Evolutionary conservation across 495 filamentous ascomycete genomes (phyloP).

Genomic region (Haplographium delicatum): DNA sequence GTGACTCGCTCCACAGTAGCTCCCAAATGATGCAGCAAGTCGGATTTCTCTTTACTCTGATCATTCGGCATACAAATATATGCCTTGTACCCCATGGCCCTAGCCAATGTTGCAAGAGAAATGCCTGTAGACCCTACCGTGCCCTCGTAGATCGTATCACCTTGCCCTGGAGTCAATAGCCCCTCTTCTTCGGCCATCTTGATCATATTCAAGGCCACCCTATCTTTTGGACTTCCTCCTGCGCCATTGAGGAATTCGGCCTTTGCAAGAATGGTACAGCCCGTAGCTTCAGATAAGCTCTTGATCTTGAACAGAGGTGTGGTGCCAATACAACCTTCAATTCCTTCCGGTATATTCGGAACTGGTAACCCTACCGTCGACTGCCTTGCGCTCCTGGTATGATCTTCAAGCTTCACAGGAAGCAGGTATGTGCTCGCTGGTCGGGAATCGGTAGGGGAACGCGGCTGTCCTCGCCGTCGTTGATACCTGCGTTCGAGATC

Average conservation of each 20-base stretch:
- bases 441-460: conserved; percentile 12
- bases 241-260: conserved; percentile 96
- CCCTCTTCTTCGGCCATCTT: conserved; percentile 73
- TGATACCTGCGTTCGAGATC: conserved; percentile 60
- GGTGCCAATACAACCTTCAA: conserved; percentile 91
- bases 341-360: conserved; percentile 49
- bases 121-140: conserved; percentile 94
- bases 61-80: conserved; percentile 98
- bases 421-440: conserved; percentile 17
- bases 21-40: conserved; percentile 82
- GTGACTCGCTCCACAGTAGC: conserved; percentile 84
- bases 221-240: conserved; percentile 93
- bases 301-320: conserved; percentile 87
- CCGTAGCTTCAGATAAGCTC: conserved; percentile 84
- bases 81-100: conserved; percentile 83
- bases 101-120: conserved; percentile 81
- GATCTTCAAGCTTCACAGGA: conserved; percentile 50
- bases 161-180: conserved; percentile 69
- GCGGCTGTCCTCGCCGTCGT: conserved; percentile 23
- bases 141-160: conserved; percentile 95
- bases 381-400: conserved; percentile 23
- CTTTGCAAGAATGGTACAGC: conserved; percentile 89
- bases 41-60: conserved; percentile 82
- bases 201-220: conserved; percentile 89
- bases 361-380: conserved; percentile 12